A percentile compares a stretch with the other conserved stretches of the same genome.
Evolutionary conservation across 768 basidiomycete species (phyloP).

Genomic region (Boletus tylopilopsis): DNA sequence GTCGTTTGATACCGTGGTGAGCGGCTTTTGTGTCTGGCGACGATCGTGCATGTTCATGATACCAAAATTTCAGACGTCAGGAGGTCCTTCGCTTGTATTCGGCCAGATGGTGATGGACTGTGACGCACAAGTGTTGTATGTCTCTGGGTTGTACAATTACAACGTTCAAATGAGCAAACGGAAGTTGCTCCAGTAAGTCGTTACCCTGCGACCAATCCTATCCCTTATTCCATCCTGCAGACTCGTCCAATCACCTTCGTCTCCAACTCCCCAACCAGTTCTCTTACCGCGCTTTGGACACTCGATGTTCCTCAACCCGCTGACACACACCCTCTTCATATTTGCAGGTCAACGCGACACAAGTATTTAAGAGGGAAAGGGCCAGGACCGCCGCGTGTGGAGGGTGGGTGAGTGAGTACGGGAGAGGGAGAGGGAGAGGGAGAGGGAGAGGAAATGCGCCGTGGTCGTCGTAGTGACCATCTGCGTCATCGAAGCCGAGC

Average conservation of each 20-base stretch:
- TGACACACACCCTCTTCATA: slow-evolving; percentile 56
- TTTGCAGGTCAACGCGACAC: slow-evolving; percentile 70
- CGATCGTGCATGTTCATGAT: not conserved
- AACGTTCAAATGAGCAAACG: slow-evolving; percentile 62
- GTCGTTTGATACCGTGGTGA: slow-evolving; percentile 62
- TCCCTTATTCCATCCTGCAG: slow-evolving; percentile 6
- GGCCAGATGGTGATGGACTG: slow-evolving; percentile 81
- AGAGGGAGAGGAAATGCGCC: slow-evolving; percentile 89
- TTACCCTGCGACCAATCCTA: not conserved
- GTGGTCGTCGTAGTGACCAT: too few species aligned
- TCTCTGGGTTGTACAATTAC: slow-evolving; percentile 75
- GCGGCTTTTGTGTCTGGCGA: slow-evolving; percentile 14
- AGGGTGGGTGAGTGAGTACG: slow-evolving; percentile 69
- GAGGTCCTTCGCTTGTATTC: slow-evolving; percentile 69
- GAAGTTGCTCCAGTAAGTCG: slow-evolving; percentile 61
- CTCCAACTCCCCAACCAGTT: slow-evolving; percentile 31
- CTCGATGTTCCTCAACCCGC: slow-evolving; percentile 75
- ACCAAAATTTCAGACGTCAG: slow-evolving; percentile 41
- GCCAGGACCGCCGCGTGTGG: slow-evolving; percentile 69
- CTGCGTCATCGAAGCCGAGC: too few species aligned
- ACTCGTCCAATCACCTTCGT: slow-evolving; percentile 15
- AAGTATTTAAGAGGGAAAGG: slow-evolving; percentile 59
- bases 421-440: slow-evolving; percentile 54
- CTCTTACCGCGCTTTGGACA: slow-evolving; percentile 70
- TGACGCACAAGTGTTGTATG: slow-evolving; percentile 66